These are phyloP conservation scores for Isatis tinctoria DNA, from an alignment of 345 rosid genomes.

Conservation along the genomic window DNA sequence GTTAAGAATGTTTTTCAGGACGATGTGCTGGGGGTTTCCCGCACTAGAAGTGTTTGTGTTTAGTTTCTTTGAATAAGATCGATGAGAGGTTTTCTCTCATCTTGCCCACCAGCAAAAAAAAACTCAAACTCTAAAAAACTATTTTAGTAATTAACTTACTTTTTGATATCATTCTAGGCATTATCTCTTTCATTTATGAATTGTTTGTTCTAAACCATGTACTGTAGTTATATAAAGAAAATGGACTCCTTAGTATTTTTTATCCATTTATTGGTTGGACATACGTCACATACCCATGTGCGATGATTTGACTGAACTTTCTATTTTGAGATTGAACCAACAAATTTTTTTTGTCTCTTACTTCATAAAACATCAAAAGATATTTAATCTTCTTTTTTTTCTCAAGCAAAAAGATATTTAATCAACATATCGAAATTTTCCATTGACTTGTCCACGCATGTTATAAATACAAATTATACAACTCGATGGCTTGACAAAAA, in stretches of 20 bases:
- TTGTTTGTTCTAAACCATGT: neutral
- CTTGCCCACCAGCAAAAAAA: too few relatives aligned
- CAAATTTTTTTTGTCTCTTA: neutral
- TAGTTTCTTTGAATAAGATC: too few relatives aligned
- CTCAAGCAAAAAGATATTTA: too few relatives aligned
- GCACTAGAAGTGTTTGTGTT: too few relatives aligned
- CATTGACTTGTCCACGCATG: neutral
- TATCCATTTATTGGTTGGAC: conserved; percentile 4
- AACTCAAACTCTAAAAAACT: too few relatives aligned
- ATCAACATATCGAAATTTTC: neutral
- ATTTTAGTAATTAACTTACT: too few relatives aligned
- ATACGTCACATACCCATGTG: conserved; percentile 17
- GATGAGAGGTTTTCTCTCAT: too few relatives aligned
- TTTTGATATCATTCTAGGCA: too few relatives aligned
- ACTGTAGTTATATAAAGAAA: neutral
- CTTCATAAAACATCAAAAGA: neutral
- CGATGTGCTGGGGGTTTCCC: too few relatives aligned
- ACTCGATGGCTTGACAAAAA: neutral
- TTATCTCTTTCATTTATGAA: too few relatives aligned
- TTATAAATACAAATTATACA: neutral
- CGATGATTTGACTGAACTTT: conserved; percentile 16
- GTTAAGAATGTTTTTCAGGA: too few relatives aligned
- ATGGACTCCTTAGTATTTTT: neutral
- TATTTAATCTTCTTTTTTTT: too few relatives aligned
- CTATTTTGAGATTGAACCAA: conserved; percentile 16